Percentiles rank a stretch among this genome's conserved stretches.
phyloP scores from a whole-genome alignment of 208 protist genomes.

The Crithidia expoeki region DNA sequence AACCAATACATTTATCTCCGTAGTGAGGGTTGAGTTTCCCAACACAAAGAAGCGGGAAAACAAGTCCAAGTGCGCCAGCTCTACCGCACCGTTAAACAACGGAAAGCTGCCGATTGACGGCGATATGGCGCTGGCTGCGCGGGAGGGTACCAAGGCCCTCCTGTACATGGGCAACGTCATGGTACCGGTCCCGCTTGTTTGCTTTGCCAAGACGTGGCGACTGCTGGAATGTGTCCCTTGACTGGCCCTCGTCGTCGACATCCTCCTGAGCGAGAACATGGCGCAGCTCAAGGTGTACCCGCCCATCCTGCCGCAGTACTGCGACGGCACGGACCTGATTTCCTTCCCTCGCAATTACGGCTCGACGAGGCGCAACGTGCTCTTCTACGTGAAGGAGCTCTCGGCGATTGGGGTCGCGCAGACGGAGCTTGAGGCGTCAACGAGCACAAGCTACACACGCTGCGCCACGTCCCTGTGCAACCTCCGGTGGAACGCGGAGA shows the following conservation, averaged over 20 bases:
- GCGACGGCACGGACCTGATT: background rate
- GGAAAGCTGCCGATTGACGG: background rate
- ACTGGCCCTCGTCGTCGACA: slow-evolving; percentile 40
- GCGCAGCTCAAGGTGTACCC: slow-evolving; percentile 38
- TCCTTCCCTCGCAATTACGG: slow-evolving; percentile 39
- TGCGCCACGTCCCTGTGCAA: slow-evolving; percentile 57
- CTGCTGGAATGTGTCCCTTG: slow-evolving; percentile 54
- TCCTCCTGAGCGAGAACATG: slow-evolving; percentile 25
- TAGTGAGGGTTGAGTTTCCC: too few relatives aligned
- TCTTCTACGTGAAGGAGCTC: slow-evolving; percentile 51
- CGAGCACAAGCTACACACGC: slow-evolving; percentile 34
- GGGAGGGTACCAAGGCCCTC: slow-evolving; percentile 1
- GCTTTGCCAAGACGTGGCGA: slow-evolving; percentile 25
- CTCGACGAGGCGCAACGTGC: slow-evolving; percentile 17
- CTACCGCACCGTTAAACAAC: background rate
- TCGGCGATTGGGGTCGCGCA: slow-evolving; percentile 35
- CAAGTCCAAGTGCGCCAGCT: background rate
- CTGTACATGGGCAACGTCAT: background rate
- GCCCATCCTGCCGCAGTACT: background rate
- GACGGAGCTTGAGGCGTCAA: slow-evolving; percentile 38
- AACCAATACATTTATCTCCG: too few relatives aligned
- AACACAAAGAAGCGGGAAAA: too few relatives aligned
- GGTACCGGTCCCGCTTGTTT: background rate
- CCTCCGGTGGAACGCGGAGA: slow-evolving; percentile 31
- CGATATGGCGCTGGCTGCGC: background rate